Conservation (phyloP, 2,329 filamentous ascomycete species). For the Ophiostoma tasmaniense region DNA sequence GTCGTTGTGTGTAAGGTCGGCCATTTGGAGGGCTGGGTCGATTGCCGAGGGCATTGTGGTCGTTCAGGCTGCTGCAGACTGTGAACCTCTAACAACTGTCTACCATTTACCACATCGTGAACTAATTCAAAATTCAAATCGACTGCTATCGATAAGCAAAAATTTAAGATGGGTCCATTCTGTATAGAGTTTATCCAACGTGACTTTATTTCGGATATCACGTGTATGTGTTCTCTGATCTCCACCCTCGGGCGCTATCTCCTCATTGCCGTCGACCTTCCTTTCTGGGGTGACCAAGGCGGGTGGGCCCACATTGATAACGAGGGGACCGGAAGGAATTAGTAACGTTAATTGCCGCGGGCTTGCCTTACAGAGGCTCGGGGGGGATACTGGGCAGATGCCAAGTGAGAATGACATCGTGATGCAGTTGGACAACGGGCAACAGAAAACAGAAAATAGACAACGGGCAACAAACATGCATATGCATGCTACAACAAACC, state of each 20-base stretch:
- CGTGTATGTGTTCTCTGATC: neutral
- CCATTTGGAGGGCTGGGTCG: neutral
- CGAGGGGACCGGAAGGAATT: neutral
- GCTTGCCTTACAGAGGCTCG: neutral
- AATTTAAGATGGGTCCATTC: neutral
- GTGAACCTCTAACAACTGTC: neutral
- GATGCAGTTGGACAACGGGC: too few relatives aligned
- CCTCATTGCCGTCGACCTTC: conserved; percentile 12
- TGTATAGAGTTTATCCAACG: neutral
- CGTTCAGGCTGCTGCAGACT: neutral
- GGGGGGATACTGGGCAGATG: neutral
- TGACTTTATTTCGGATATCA: neutral
- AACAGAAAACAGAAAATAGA: neutral
- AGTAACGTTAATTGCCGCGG: neutral
- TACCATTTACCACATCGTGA: neutral
- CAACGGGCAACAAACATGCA: neutral
- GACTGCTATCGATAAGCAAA: neutral
- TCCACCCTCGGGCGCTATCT: neutral
- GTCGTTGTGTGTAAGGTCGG: neutral
- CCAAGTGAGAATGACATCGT: neutral
- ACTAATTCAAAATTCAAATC: neutral
- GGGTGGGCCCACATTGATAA: neutral
- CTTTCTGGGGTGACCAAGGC: conserved; percentile 15
- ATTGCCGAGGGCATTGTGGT: neutral
- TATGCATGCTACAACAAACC: neutral